Evolutionary conservation across 2,329 filamentous ascomycete genomes (phyloP).

Genomic region (Blastomyces percursus): DNA sequence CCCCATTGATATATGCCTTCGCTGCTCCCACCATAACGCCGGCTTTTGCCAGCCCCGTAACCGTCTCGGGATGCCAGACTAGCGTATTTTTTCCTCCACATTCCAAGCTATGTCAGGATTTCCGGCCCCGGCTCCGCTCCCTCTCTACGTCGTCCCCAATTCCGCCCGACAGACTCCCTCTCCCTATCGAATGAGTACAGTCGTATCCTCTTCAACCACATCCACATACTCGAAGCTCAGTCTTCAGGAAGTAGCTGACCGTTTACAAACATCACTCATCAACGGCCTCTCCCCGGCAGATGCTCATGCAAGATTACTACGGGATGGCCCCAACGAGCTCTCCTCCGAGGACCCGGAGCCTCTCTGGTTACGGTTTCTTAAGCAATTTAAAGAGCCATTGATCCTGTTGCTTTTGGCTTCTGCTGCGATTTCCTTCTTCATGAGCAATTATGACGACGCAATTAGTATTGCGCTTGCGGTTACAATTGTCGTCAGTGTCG

Average conservation of each 20-base stretch:
- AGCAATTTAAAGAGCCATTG: constrained; percentile 92
- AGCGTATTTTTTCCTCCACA: constrained; percentile 5
- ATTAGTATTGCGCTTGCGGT: constrained; percentile 93
- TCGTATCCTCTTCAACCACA: constrained; percentile 25
- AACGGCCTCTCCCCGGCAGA: constrained; percentile 72
- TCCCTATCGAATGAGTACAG: constrained; percentile 8
- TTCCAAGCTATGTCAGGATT: constrained; percentile 54
- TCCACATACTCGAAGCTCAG: constrained; percentile 54
- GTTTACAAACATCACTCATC: constrained; percentile 69
- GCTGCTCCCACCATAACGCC: not conserved
- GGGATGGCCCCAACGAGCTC: constrained; percentile 85
- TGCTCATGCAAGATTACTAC: constrained; percentile 65
- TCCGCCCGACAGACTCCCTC: constrained; percentile 15
- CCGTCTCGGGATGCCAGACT: constrained; percentile 9
- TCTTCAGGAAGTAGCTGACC: constrained; percentile 65
- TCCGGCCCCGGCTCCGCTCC: constrained; percentile 42
- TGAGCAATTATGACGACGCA: constrained; percentile 91
- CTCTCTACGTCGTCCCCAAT: constrained; percentile 42
- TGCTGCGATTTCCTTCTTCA: constrained; percentile 73
- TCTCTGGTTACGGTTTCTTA: constrained; percentile 85
- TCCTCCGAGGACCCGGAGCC: constrained; percentile 89
- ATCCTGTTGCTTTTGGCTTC: constrained; percentile 87
- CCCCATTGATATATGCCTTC: constrained; percentile 5
- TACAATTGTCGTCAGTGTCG: constrained; percentile 91
- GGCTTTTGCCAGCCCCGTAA: constrained; percentile 4